Percentiles rank a stretch among this genome's conserved stretches.
phyloP scores from a whole-genome alignment of 78 protist genomes.

The Dictyostelium capitatum region DNA sequence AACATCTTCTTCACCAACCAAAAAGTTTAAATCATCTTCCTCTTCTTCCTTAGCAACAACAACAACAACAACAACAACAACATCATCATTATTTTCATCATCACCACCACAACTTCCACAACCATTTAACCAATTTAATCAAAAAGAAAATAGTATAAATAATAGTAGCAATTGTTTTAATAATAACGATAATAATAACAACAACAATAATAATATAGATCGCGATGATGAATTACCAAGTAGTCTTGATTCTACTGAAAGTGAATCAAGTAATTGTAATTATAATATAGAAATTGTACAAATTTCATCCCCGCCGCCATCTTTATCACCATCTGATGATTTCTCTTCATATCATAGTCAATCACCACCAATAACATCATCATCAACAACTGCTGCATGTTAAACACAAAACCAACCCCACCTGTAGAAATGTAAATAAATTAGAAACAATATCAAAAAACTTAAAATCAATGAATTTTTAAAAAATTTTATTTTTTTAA shows the following conservation, averaged over 20 bases:
- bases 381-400: background rate
- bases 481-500: too few relatives aligned
- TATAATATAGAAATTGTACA: background rate
- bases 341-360: background rate
- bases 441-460: background rate
- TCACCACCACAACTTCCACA: background rate
- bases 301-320: background rate
- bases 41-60: background rate
- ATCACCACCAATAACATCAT: background rate
- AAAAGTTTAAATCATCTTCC: background rate
- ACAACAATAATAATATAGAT: background rate
- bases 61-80: background rate
- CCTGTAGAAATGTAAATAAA: slow-evolving; percentile 11
- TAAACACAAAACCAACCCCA: background rate
- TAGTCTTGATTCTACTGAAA: slow-evolving; percentile 14
- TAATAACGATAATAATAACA: too few relatives aligned
- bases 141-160: too few relatives aligned
- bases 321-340: background rate
- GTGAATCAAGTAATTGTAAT: background rate
- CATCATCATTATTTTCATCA: background rate
- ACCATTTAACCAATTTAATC: background rate
- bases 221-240: background rate
- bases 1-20: background rate
- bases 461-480: too few relatives aligned
- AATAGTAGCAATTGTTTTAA: too few relatives aligned